These are phyloP conservation scores for Eragrostis tef DNA, from an alignment of 202 grass and related monocot genomes.

Conservation along the genomic window DNA sequence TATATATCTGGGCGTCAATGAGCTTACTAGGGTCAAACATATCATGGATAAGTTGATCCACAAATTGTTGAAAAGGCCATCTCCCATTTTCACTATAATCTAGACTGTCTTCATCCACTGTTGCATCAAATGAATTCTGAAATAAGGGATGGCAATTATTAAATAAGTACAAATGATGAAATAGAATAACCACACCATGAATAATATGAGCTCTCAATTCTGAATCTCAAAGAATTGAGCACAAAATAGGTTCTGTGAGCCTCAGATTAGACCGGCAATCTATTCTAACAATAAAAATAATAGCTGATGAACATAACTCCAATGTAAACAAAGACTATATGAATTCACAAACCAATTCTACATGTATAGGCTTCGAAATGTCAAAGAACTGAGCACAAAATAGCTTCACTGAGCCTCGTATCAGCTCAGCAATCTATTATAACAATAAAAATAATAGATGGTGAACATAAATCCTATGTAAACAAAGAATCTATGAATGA, in stretches of 20 bases:
- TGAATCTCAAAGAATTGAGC: conserved; percentile 18
- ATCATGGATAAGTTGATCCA: conserved; percentile 98
- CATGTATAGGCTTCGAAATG: background rate
- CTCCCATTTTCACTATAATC: conserved; percentile 78
- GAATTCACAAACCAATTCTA: background rate
- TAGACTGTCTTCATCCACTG: conserved; percentile 65
- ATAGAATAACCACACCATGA: conserved; percentile 22
- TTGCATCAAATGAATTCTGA: conserved; percentile 70
- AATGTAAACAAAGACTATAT: conserved; percentile 17
- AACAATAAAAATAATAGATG: conserved; percentile 15
- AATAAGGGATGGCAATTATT: conserved; percentile 45
- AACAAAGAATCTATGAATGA: conserved; percentile 17
- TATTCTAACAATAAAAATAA: conserved; percentile 28
- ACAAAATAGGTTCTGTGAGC: conserved; percentile 25
- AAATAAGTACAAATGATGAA: conserved; percentile 37
- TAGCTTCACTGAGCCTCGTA: conserved; percentile 5
- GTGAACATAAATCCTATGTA: conserved; percentile 8
- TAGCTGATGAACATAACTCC: background rate
- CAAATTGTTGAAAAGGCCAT: conserved; percentile 95
- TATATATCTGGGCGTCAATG: conserved; percentile 15
- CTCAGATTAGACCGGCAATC: conserved; percentile 15
- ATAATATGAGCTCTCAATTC: conserved; percentile 31
- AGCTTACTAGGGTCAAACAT: conserved; percentile 94
- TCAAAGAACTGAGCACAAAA: conserved; percentile 33
- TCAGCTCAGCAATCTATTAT: conserved; percentile 28